These are phyloP conservation scores for Gleditsia sinensis DNA, from an alignment of 306 rosid species.

Conservation along the genomic window DNA sequence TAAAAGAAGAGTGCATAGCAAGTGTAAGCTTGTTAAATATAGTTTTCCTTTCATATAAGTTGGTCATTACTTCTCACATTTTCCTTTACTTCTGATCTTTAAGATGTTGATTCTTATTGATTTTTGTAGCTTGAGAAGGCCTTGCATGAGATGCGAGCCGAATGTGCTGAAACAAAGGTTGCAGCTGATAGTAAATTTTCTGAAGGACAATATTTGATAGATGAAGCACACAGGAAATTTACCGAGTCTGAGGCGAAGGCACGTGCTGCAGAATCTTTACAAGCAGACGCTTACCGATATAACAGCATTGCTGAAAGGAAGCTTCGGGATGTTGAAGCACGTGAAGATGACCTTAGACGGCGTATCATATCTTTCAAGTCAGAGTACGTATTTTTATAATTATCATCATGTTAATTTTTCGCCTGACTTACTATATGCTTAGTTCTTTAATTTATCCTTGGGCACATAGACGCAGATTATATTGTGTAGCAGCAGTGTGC, in stretches of 20 bases:
- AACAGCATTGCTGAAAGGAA: constrained; percentile 78
- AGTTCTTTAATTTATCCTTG: not conserved
- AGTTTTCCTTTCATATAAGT: not conserved
- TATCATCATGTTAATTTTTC: not conserved
- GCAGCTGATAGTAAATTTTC: constrained; percentile 77
- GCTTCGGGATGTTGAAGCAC: constrained; percentile 85
- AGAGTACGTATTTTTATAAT: constrained; percentile 59
- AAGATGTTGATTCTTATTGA: not conserved
- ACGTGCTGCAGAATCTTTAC: constrained; percentile 74
- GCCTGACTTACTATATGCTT: not conserved
- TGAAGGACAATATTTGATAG: constrained; percentile 67
- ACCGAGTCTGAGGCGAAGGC: constrained; percentile 72
- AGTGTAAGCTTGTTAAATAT: constrained; percentile 71
- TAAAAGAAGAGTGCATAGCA: constrained; percentile 91
- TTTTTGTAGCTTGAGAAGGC: constrained; percentile 84
- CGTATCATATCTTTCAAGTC: constrained; percentile 69
- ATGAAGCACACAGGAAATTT: constrained; percentile 69
- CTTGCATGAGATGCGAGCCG: constrained; percentile 87
- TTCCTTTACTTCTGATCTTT: constrained; percentile 8
- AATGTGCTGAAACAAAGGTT: constrained; percentile 93
- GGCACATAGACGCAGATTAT: not conserved
- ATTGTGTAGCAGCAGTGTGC: not conserved
- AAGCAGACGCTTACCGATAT: constrained; percentile 71
- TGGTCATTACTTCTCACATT: not conserved
- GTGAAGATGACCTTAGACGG: constrained; percentile 90